Conservation (phyloP, 1,284 basidiomycete genomes). For the Ganoderma sp. region DNA sequence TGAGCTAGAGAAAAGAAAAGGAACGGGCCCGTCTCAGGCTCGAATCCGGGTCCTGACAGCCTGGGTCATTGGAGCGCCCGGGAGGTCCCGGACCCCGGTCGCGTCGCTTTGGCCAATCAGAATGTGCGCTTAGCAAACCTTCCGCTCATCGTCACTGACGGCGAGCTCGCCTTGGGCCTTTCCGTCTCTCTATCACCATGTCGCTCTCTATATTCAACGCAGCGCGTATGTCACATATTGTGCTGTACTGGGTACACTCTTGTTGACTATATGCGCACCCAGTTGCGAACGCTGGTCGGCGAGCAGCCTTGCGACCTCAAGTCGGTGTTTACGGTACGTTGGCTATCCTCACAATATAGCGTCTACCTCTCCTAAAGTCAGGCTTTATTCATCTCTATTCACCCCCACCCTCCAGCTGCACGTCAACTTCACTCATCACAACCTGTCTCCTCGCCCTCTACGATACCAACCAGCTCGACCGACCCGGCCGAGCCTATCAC, state of each 20-base stretch:
- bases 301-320: slow-evolving; percentile 52
- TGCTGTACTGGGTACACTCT: background rate
- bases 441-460: slow-evolving; percentile 44
- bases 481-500: slow-evolving; percentile 63
- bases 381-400: background rate
- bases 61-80: slow-evolving; percentile 16
- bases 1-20: background rate
- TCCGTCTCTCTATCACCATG: slow-evolving; percentile 47
- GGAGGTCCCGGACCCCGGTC: slow-evolving; percentile 12
- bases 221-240: slow-evolving; percentile 46
- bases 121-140: slow-evolving; percentile 33
- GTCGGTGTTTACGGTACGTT: slow-evolving; percentile 52
- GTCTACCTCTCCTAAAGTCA: background rate
- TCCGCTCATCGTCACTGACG: slow-evolving; percentile 37
- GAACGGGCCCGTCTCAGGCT: slow-evolving; percentile 1
- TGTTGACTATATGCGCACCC: slow-evolving; percentile 20
- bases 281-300: slow-evolving; percentile 53
- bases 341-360: background rate
- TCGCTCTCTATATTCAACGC: slow-evolving; percentile 55
- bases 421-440: slow-evolving; percentile 64
- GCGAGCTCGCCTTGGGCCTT: slow-evolving; percentile 29
- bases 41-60: slow-evolving; percentile 7
- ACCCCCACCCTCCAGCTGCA: slow-evolving; percentile 43
- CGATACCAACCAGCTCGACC: slow-evolving; percentile 50
- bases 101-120: slow-evolving; percentile 31